A percentile compares a stretch with the other conserved stretches of the same genome.
These are phyloP conservation scores for Drosera capensis DNA, from an alignment of 148 eudicot genomes.

Conservation along the genomic window DNA sequence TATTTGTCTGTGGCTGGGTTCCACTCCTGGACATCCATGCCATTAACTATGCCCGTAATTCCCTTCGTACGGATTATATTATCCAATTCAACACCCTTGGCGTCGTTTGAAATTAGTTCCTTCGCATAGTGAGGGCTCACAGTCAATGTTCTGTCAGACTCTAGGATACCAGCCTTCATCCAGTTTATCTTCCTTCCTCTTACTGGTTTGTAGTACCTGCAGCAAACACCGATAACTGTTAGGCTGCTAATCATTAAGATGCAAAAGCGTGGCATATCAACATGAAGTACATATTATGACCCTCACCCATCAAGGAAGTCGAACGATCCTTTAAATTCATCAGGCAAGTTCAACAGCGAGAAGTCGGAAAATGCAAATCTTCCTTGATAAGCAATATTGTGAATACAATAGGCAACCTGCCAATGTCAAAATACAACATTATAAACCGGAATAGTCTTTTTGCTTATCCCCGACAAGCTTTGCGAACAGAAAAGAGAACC, in stretches of 20 bases:
- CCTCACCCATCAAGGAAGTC: constrained; percentile 87
- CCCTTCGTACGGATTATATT: constrained; percentile 27
- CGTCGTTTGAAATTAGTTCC: constrained; percentile 50
- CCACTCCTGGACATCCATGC: constrained; percentile 93
- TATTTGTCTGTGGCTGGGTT: constrained; percentile 65
- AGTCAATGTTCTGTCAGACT: constrained; percentile 57
- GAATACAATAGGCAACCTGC: constrained; percentile 93
- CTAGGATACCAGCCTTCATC: constrained; percentile 89
- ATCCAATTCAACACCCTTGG: constrained; percentile 74
- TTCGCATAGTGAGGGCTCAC: constrained; percentile 87
- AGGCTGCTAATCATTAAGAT: not conserved
- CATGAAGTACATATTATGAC: too few species aligned
- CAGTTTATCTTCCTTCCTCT: constrained; percentile 89
- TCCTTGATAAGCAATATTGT: constrained; percentile 97
- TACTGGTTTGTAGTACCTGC: constrained; percentile 62
- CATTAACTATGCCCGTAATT: constrained; percentile 64
- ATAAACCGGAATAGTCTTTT: not conserved
- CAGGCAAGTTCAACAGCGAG: constrained; percentile 66
- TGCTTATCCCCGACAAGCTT: not conserved
- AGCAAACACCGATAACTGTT: too few species aligned
- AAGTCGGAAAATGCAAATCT: constrained; percentile 67
- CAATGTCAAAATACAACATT: not conserved
- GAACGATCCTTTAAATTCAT: constrained; percentile 50
- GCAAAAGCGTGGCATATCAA: too few species aligned
- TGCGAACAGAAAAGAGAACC: not conserved